Evolutionary conservation across 768 basidiomycete genomes (phyloP), one percentile per base, ranked within the genome.

Genomic region (Cubamyces sp.): DNA sequence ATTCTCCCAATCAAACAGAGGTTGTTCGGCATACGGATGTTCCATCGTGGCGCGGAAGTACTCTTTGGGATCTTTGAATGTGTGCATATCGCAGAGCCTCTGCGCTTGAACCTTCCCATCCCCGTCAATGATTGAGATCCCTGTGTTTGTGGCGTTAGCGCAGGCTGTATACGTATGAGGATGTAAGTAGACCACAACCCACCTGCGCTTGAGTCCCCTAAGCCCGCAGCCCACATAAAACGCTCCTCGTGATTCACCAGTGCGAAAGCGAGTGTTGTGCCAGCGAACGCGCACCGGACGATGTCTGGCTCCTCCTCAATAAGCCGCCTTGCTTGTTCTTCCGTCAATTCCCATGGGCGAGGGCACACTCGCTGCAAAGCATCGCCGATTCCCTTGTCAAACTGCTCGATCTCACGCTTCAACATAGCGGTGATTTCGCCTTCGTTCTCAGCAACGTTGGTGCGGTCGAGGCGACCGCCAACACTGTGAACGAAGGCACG

Each of bases 121-220:
- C n/a, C n/a, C n/a, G n/a, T n/a, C n/a, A n/a, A n/a, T n/a, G n/a
- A n/a, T n/a, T n/a, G n/a, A n/a, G n/a, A n/a, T n/a, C n/a, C n/a
- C n/a, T n/a, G n/a, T n/a, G n/a, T n/a, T n/a, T n/a, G n/a, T n/a
- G n/a, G n/a, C n/a, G n/a, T n/a, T n/a, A n/a, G n/a, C n/a, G n/a
- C n/a, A n/a, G n/a, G n/a, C n/a, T n/a, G n/a, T n/a, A n/a, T n/a
- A n/a, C n/a, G n/a, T n/a, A n/a, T n/a, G n/a, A n/a, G n/a, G n/a
- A n/a, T n/a, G n/a, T n/a, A n/a, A n/a, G n/a, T n/a, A n/a, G n/a
- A n/a, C n/a, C 16, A 11, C 21, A 15, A 25, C 55, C 16, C 15
- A 53, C 61, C 61, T 15, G 47, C 56, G 16, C 16, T 57, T 2
- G 55, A 62, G 19, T 62, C 61, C 1, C 61, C 55, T 7, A 62